Evolutionary conservation across 352 stramenopile species (phyloP), one percentile per base, ranked within the genome.

Genomic region (Paralagenidium karlingii): DNA sequence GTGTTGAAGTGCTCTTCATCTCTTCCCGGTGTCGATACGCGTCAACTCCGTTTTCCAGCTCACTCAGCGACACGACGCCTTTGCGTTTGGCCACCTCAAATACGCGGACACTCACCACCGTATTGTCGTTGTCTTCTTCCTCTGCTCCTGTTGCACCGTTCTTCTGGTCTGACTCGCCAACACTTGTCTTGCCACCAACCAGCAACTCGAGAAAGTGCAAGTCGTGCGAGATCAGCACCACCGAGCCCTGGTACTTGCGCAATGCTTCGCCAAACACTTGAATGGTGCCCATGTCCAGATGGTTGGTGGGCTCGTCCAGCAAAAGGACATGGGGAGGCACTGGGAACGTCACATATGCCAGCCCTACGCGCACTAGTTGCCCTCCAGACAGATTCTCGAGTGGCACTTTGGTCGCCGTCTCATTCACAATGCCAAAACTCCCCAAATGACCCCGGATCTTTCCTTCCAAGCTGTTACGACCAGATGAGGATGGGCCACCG

Each of bases 121-220:
- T n/a, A n/a, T n/a, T n/a, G n/a, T n/a, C n/a, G n/a, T n/a, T n/a
- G n/a, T n/a, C n/a, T n/a, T n/a, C n/a, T n/a, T n/a, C n/a, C n/a
- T n/a, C n/a, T n/a, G n/a, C n/a, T n/a, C n/a, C n/a, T n/a, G n/a
- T n/a, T n/a, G n/a, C n/a, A n/a, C n/a, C n/a, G n/a, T n/a, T n/a
- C n/a, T n/a, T n/a, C n/a, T n/a, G n/a, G n/a, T n/a, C n/a, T n/a
- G n/a, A n/a, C n/a, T n/a, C n/a, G n/a, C n/a, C n/a, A n/a, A n/a
- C n/a, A n/a, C n/a, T n/a, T n/a, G n/a, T n/a, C n/a, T n/a, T n/a
- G n/a, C n/a, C n/a, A n/a, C n/a, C n/a, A n/a, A n/a, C n/a, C n/a
- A n/a, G n/a, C n/a, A n/a, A 85, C 58, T 98, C 98, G 20, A 99
- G 54, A 55, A 98, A 99, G 24, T 89, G 87, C 13, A 90, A 75